Evolutionary conservation across 768 basidiomycete genomes (phyloP).

Genomic region (Leccinellum rugosiceps): DNA sequence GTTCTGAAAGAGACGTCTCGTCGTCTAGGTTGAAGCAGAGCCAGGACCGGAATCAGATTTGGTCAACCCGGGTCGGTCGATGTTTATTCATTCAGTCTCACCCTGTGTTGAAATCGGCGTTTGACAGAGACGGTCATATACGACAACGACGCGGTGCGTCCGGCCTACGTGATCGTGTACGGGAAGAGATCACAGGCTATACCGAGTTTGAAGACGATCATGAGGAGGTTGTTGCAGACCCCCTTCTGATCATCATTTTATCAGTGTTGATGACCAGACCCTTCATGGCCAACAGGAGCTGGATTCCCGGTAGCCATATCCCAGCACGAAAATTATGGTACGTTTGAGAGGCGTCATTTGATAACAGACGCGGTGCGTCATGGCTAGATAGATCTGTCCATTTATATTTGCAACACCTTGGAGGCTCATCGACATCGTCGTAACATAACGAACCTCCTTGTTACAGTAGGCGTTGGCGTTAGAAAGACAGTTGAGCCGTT

Average conservation of each 20-base stretch:
- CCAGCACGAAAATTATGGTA: too few species aligned
- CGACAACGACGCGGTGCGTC: constrained; percentile 14
- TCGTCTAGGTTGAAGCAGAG: constrained; percentile 11
- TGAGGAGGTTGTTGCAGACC: not conserved
- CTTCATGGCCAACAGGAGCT: not conserved
- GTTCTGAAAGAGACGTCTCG: not conserved
- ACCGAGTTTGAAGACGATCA: not conserved
- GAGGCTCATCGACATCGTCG: not conserved
- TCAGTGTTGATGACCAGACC: not conserved
- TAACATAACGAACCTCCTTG: not conserved
- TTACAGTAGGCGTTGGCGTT: too few species aligned
- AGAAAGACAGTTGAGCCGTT: not conserved
- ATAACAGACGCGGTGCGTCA: not conserved
- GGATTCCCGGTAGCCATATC: not conserved
- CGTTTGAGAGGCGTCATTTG: not conserved
- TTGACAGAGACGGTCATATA: constrained; percentile 12
- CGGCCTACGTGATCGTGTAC: constrained; percentile 11
- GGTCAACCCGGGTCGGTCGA: constrained; percentile 8
- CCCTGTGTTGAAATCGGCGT: not conserved
- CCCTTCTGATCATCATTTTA: constrained; percentile 1
- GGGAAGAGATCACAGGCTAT: constrained; percentile 2
- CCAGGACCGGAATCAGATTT: constrained; percentile 13
- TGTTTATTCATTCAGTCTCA: not conserved
- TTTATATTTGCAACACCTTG: not conserved
- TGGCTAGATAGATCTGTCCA: not conserved